These are phyloP conservation scores for Raffaelea arxii DNA, from an alignment of 2,329 filamentous ascomycete genomes.

Conservation along the genomic window DNA sequence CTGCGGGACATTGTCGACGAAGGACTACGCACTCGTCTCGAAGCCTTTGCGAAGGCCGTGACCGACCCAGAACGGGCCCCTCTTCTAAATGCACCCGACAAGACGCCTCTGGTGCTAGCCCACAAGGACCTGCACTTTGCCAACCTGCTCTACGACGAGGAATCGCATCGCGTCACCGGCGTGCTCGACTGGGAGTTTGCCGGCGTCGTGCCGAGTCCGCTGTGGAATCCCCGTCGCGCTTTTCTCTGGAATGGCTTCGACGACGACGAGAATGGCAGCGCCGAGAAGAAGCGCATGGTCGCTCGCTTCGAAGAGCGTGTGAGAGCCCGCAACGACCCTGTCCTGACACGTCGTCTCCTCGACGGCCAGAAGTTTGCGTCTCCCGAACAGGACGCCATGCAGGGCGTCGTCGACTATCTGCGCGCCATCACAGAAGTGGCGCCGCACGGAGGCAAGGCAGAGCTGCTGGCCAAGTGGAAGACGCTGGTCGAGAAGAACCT, in stretches of 20 bases:
- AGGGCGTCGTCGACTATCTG: slow-evolving; percentile 16
- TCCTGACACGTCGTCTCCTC: background rate
- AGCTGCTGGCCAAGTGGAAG: background rate
- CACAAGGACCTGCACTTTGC: slow-evolving; percentile 29
- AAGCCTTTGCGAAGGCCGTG: slow-evolving; percentile 12
- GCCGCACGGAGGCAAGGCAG: slow-evolving; percentile 14
- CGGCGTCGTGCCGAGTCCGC: slow-evolving; percentile 21
- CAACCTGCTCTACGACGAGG: slow-evolving; percentile 24
- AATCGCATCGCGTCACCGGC: slow-evolving; percentile 19
- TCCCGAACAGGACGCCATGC: background rate
- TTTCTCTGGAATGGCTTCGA: slow-evolving; percentile 24
- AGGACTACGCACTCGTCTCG: slow-evolving; percentile 20
- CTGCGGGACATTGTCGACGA: too few relatives aligned
- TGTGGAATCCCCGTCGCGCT: slow-evolving; percentile 24
- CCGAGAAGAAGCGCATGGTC: slow-evolving; percentile 16
- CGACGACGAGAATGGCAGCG: slow-evolving; percentile 11
- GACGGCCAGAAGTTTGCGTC: background rate
- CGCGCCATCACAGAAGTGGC: slow-evolving; percentile 21
- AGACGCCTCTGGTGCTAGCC: slow-evolving; percentile 16
- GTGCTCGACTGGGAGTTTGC: slow-evolving; percentile 29
- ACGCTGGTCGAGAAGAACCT: background rate
- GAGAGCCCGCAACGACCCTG: background rate
- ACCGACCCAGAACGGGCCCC: background rate
- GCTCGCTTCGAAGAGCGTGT: slow-evolving; percentile 15
- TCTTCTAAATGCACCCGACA: slow-evolving; percentile 12